These are phyloP conservation scores for Pezicula carpinea DNA, from an alignment of 2,329 filamentous ascomycete species.

Conservation along the genomic window DNA sequence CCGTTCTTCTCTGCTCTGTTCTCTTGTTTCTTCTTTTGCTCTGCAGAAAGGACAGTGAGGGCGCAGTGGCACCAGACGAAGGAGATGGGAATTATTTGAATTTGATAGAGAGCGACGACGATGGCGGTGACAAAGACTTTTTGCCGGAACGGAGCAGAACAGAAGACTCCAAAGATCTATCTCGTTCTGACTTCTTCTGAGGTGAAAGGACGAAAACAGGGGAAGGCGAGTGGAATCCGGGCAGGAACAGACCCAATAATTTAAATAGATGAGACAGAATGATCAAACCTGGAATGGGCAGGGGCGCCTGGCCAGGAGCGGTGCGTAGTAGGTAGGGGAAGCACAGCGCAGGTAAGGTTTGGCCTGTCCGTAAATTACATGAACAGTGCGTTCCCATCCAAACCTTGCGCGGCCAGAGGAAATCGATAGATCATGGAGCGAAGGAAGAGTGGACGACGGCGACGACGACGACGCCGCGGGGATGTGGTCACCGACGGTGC, in stretches of 20 bases:
- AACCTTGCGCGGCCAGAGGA: neutral
- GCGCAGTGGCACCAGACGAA: neutral
- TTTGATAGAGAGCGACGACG: neutral
- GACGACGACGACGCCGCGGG: too few species aligned
- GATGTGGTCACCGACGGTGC: too few species aligned
- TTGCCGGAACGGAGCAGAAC: neutral
- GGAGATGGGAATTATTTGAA: neutral
- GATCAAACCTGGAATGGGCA: constrained; percentile 3
- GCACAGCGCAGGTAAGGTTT: neutral
- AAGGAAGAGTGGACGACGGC: too few species aligned
- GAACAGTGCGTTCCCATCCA: constrained; percentile 1
- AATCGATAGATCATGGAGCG: too few species aligned
- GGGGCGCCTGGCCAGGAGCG: neutral
- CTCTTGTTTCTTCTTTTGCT: neutral
- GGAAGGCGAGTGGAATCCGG: neutral
- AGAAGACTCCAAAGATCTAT: neutral
- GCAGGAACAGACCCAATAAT: constrained; percentile 1
- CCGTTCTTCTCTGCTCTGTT: too few species aligned
- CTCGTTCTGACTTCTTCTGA: neutral
- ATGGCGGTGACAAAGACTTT: neutral
- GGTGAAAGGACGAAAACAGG: constrained; percentile 2
- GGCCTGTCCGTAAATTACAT: constrained; percentile 2
- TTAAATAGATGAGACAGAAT: constrained; percentile 3
- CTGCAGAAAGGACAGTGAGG: neutral
- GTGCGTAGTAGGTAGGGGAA: neutral